A percentile compares a stretch with the other conserved stretches of the same genome.
Evolutionary conservation across 495 filamentous ascomycete species (phyloP).

Genomic region (Penicillium alfredii): DNA sequence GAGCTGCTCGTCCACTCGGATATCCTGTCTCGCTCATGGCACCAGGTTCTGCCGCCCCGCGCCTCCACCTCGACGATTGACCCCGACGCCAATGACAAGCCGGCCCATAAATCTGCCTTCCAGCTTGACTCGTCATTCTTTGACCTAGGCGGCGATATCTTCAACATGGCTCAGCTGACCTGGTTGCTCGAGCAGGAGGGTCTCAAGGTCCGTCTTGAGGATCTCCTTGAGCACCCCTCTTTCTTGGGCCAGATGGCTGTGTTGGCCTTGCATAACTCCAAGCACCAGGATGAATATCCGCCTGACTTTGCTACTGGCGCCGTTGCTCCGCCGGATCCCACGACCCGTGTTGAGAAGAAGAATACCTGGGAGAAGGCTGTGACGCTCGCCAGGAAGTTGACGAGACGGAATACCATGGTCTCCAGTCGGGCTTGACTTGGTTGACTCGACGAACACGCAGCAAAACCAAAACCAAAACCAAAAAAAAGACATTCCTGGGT

Average conservation of each 20-base stretch:
- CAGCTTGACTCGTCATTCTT: conserved; percentile 48
- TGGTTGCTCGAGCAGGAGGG: conserved; percentile 46
- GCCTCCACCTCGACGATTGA: conserved; percentile 2
- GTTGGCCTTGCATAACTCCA: conserved; percentile 32
- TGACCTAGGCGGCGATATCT: conserved; percentile 47
- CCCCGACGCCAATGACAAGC: conserved; percentile 8
- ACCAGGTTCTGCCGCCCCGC: conserved; percentile 40
- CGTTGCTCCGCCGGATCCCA: conserved; percentile 7
- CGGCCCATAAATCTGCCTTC: conserved; percentile 19
- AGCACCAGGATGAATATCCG: conserved; percentile 17
- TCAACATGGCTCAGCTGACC: conserved; percentile 44
- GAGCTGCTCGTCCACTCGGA: conserved; percentile 45
- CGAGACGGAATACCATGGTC: conserved; percentile 19
- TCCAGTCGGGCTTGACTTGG: conserved; percentile 16
- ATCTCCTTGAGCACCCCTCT: conserved; percentile 44
- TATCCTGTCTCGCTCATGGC: conserved; percentile 44
- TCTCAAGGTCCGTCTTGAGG: conserved; percentile 44
- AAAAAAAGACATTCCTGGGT: conserved; percentile 1
- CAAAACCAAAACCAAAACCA: conserved; percentile 1
- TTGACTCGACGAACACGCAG: neutral
- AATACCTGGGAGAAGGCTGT: conserved; percentile 29
- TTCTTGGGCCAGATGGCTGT: conserved; percentile 47
- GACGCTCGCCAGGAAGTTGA: conserved; percentile 28
- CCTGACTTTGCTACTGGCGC: conserved; percentile 13
- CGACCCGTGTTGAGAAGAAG: conserved; percentile 19